Base-by-base conservation (phyloP, 768 basidiomycete genomes). In the Termitomyces sp. region DNA sequence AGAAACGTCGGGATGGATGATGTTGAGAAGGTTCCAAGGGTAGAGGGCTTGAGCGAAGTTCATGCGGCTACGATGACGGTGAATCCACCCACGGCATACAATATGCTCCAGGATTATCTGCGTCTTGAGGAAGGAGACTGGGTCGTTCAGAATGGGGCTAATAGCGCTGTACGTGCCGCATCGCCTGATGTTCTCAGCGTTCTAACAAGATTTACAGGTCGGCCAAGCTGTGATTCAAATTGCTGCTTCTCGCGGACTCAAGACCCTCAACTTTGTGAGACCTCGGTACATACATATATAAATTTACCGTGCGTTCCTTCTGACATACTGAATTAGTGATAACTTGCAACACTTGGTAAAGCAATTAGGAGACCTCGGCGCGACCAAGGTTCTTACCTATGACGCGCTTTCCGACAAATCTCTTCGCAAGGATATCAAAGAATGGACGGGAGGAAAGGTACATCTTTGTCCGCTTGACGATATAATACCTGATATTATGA, bases 181-280 rank as follows among this genome's bases (percentile, higher is more conserved):
- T 47, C 32, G 41, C n/a, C 34, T 32, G 14, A 21, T 43, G 8
- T 12, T 19, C 40, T 16, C 34, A 47, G 29, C 64, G 55, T 11
- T 53, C 44, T 55, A 17, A 32, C 52, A 41, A 49, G 60, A 8
- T 14, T 12, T n/a, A 16, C 43, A 89, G 87, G 87, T 90, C 14
- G 92, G 92, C 12, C 89, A 94, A 75, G 85, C 86, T 0, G 89
- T 93, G 23, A 90, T 94, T 48, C 92, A 94, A 63, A 86, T 95
- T 38, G 90, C 91, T n/a, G 84, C 81, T 31, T 75, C 80, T 16
- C 78, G 75, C 48, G 87, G 88, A 6, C 56, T 91, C 41, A 86
- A 85, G 40, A 94, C 91, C 1, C 81, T 95, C 64, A 95, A 95
- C 65, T 79, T 95, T 59, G 82, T 95, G 25, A 83, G 93, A 17